Evolutionary conservation across 768 basidiomycete species (phyloP), one percentile per base, ranked within the genome.

Genomic region (Russula ochroleuca): DNA sequence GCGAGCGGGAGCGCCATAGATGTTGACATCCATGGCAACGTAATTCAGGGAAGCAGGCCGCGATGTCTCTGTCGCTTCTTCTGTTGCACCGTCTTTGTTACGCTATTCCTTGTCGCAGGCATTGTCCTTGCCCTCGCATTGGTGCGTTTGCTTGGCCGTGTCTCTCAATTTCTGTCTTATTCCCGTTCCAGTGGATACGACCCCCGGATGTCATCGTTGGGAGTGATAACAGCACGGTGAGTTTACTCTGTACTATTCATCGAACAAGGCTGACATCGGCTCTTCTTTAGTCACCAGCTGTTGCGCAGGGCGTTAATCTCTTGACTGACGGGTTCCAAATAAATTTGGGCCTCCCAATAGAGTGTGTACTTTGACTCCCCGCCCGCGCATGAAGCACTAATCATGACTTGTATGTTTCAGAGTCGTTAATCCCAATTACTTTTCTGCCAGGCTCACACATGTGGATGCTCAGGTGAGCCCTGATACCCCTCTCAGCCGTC

Each of bases 391-490:
- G 19, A 17, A 51, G 4, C 55, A 64, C 5, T 40, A 53, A 28
- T 50, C 50, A 15, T 67, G 65, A n/a, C 69, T 43, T 37, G 10
- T 48, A 25, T 1, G 15, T n/a, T 61, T 60, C 68, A 93, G 90
- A 33, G 87, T 92, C 59, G 76, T 77, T 70, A 94, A 94, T 69
- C 92, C 91, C 33, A 93, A 93, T 72, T 91, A 83, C 74, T 91
- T 94, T 71, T 74, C 80, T 10, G 86, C 88, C 11, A 79, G 78
- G 21, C 80, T 94, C 73, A 80, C 81, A 58, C 80, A 81, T 61
- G 82, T 94, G 66, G 77, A 81, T 49, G 86, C 85, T 5, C 73
- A 86, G 45, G 87, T 87, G 72, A 57, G 74, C 10, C 45, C 2
- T 48, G 23, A 28, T 43, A n/a, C 7, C 53, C 58, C 47, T 70